Base-by-base conservation (phyloP, 2,329 filamentous ascomycete genomes). In the Truncatella angustata region DNA sequence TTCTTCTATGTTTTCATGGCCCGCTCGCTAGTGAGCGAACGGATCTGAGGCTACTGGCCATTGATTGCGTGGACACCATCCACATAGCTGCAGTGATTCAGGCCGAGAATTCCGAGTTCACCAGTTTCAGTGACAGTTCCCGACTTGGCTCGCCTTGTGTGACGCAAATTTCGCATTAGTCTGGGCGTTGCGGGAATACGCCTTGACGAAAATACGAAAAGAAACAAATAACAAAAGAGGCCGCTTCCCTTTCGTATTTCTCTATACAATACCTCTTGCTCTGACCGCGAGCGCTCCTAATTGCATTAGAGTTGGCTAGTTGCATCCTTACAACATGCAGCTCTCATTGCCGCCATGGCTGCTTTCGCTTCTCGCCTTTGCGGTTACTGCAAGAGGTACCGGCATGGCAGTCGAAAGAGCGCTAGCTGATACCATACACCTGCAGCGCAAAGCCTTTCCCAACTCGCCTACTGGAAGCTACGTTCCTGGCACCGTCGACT, bases 401-500 rank as follows among this genome's bases (percentile, higher is more conserved):
- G 47, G 37, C 30, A 34, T 36, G 24, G 30, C 16, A 34, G 21
- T 12, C 20, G 32, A 44, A 18, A 42, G 42, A n/a, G 37, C 18
- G 30, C 42, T 30, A 35, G 18, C 23, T 46, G 16, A 44, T 24
- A 21, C 12, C 39, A 24, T 54, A 54, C 12, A 16, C 56, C 2
- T n/a, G 55, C 11, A 11, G 23, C 59, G 53, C 18, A 81, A 35
- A 76, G 66, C 65, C 11, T 47, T 58, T 12, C 62, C 85, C 4
- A 56, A 67, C 34, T 59, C 55, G 45, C 65, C 66, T 9, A 63
- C 63, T 10, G 76, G 88, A 62, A 82, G 84, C 55, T 97, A 97
- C 68, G 81, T 84, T 2, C 92, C 92, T 0, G 72, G 77, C 30
- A 66, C 72, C 5, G 86, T 89, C 37, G 68, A 80, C 56, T 96